Evolutionary conservation across 495 filamentous ascomycete species (phyloP), one percentile per base, ranked within the genome.

Genomic region (Penicillium mononematosum): DNA sequence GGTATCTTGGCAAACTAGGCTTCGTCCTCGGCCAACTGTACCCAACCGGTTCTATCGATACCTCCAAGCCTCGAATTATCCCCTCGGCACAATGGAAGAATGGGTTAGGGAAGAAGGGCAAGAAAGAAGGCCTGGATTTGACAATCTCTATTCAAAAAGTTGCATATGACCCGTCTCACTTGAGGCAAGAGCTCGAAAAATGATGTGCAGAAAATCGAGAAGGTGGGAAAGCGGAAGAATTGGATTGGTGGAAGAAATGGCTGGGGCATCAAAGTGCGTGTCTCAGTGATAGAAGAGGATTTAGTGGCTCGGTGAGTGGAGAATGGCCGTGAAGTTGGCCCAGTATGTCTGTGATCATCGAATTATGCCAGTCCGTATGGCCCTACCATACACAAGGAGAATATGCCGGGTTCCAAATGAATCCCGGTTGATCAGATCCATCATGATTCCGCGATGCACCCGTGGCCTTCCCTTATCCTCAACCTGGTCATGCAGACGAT

Each of bases 1-100:
- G 77, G n/a, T 88, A 85, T 67, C 53, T 86, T 4, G 85, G 85
- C 7, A 70, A 70, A 24, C 32, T 69, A 17, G 70, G 65, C 10
- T 55, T 69, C 14, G 53, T 72, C 14, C 50, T 72, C 5, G 45
- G 58, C 10, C 63, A 65, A 22, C 45, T 72, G 3, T 72, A 72
- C 47, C 68, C 68, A 3, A 69, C 59, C 19, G 70, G 70, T 3
- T 49, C 50, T 7, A 61, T 72, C 27, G 63, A 70, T 38, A 61
- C 65, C 0, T 66, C 62, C 8, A 68, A 66, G 45, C 70, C 70
- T 5, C 65, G 70, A 6, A 62, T 69, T 36, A 24, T 69, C 12
- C 67, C 70, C 5, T 52, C 57, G 16, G 70, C 68, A 0, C 50
- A 45, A 31, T 72, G 67, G 67, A 58, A 43, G 16, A 58, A 29